Evolutionary conservation across 768 basidiomycete species (phyloP).

Genomic region (Boletellus ananiceps): DNA sequence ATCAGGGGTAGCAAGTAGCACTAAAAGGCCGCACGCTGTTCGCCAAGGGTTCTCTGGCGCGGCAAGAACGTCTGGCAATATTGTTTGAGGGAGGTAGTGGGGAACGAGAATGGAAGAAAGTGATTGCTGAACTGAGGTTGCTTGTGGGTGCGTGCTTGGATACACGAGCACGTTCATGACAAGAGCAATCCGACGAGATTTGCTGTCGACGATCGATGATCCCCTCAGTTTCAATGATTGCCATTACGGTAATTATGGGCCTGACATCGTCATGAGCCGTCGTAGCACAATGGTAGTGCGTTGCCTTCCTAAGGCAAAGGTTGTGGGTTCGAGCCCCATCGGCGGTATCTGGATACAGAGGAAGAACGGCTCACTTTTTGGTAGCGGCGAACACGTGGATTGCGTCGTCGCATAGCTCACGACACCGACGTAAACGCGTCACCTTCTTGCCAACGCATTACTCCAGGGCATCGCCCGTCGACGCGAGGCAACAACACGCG

Average conservation of each 20-base stretch:
- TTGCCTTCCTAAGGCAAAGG: constrained; percentile 39
- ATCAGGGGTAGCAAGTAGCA: constrained; percentile 60
- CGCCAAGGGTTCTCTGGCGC: constrained; percentile 73
- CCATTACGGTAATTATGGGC: too few relatives aligned
- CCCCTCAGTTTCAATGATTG: too few relatives aligned
- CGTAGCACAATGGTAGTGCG: constrained; percentile 39
- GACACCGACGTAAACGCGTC: too few relatives aligned
- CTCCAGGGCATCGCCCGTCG: constrained; percentile 2
- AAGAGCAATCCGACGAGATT: too few relatives aligned
- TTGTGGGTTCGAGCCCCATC: constrained; percentile 37
- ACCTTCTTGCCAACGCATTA: constrained; percentile 1
- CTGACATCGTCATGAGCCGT: constrained; percentile 21
- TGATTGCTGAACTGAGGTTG: constrained; percentile 41
- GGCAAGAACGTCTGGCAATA: constrained; percentile 52
- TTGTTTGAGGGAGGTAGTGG: constrained; percentile 72
- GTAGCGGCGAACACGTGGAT: too few relatives aligned
- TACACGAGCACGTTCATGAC: constrained; percentile 76
- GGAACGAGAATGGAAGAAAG: constrained; percentile 60
- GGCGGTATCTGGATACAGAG: constrained; percentile 28
- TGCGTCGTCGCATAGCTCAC: too few relatives aligned
- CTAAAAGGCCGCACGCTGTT: constrained; percentile 68
- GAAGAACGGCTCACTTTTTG: constrained; percentile 22
- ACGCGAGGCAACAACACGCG: neutral
- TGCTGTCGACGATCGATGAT: too few relatives aligned
- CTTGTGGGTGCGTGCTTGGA: constrained; percentile 55